Conservation (phyloP, 257 asterid species). For the Hygrophila difformis region DNA sequence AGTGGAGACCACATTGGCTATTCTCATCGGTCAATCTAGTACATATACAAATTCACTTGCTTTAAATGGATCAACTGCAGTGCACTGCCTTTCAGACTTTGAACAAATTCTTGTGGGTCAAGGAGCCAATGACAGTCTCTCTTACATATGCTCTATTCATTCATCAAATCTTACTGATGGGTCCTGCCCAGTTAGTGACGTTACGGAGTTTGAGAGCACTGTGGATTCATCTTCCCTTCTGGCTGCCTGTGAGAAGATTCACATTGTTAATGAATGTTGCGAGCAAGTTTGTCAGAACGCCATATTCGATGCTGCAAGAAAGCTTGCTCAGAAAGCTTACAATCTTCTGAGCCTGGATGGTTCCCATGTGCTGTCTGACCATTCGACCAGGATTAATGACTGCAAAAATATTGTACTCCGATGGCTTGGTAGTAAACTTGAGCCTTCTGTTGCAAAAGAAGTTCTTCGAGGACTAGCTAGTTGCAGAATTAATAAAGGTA, state of each 20-base stretch:
- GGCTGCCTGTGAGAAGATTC: constrained; percentile 73
- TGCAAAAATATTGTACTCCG: constrained; percentile 71
- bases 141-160: constrained; percentile 66
- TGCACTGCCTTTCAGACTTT: constrained; percentile 81
- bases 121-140: constrained; percentile 73
- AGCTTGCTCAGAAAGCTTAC: constrained; percentile 67
- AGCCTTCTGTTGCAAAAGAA: constrained; percentile 69
- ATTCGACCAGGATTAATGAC: constrained; percentile 56
- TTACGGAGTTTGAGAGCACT: constrained; percentile 61
- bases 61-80: constrained; percentile 53
- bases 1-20: constrained; percentile 73
- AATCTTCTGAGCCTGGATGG: constrained; percentile 43
- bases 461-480: constrained; percentile 83
- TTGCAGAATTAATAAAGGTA: constrained; percentile 94
- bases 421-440: constrained; percentile 93
- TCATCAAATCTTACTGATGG: constrained; percentile 82
- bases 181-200: constrained; percentile 77
- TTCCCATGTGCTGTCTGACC: constrained; percentile 52
- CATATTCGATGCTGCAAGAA: constrained; percentile 69
- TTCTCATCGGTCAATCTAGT: constrained; percentile 81
- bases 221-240: constrained; percentile 71
- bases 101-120: constrained; percentile 70
- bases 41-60: constrained; percentile 57
- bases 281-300: constrained; percentile 90
- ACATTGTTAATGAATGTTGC: constrained; percentile 85